phyloP scores from a whole-genome alignment of 495 filamentous ascomycete species.

The Lasiosphaeria ovina region DNA sequence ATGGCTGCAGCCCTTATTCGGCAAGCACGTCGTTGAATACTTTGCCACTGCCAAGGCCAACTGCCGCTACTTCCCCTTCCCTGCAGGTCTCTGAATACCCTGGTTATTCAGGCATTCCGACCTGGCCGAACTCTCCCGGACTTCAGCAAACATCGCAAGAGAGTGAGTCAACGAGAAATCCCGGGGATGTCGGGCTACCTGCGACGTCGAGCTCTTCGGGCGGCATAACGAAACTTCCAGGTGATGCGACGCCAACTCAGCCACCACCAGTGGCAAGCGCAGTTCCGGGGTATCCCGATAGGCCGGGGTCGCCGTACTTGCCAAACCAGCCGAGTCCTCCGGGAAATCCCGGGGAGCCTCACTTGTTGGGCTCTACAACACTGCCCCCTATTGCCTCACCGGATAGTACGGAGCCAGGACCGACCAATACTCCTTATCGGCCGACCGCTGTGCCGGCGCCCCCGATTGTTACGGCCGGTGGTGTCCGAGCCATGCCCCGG shows the following conservation, averaged over 20 bases:
- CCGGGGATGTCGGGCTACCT: not conserved
- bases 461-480: slow-evolving; percentile 16
- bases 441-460: slow-evolving; percentile 6
- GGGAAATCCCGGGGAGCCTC: not conserved
- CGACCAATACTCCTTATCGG: slow-evolving; percentile 5
- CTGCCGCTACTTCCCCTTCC: not conserved
- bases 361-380: not conserved
- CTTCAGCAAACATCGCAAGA: not conserved
- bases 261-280: not conserved
- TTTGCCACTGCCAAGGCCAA: not conserved
- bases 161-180: not conserved
- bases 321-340: not conserved
- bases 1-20: slow-evolving; percentile 25
- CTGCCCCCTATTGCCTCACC: not conserved
- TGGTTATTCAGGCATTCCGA: not conserved
- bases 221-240: not conserved
- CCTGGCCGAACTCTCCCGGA: not conserved
- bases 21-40: not conserved
- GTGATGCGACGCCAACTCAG: not conserved
- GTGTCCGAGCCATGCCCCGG: not conserved
- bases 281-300: not conserved
- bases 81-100: not conserved
- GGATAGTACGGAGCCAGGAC: not conserved
- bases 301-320: not conserved
- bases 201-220: not conserved